phyloP scores from a whole-genome alignment of 2,329 filamentous ascomycete species.

The Scedosporium aurantiacum region DNA sequence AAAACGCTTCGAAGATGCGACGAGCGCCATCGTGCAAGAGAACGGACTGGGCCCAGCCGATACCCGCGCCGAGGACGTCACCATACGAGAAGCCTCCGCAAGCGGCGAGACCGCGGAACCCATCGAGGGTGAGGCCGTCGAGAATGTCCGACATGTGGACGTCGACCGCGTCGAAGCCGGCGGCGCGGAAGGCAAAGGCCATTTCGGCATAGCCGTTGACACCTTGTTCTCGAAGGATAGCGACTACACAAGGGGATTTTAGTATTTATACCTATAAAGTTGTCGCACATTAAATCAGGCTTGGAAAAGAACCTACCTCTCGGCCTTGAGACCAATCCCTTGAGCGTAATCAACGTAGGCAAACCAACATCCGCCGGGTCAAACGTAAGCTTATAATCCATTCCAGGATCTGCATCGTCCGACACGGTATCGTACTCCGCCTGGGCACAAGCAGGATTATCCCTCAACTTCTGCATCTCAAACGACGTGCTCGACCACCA shows the following conservation, averaged over 20 bases:
- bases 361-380: constrained; percentile 67
- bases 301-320: constrained; percentile 21
- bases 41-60: constrained; percentile 92
- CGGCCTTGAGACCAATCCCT: constrained; percentile 43
- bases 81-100: constrained; percentile 93
- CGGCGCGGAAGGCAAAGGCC: constrained; percentile 88
- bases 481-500: constrained; percentile 83
- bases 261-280: too few species aligned
- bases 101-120: constrained; percentile 82
- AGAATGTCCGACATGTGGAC: constrained; percentile 95
- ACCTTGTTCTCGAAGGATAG: constrained; percentile 89
- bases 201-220: constrained; percentile 96
- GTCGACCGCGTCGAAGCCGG: constrained; percentile 84
- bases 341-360: constrained; percentile 44
- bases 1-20: constrained; percentile 73
- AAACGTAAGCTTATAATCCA: constrained; percentile 75
- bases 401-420: constrained; percentile 68
- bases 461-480: constrained; percentile 80
- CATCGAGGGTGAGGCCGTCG: constrained; percentile 64
- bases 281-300: background rate
- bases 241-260: constrained; percentile 37
- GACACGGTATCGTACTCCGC: constrained; percentile 66
- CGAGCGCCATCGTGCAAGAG: constrained; percentile 70
- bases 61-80: constrained; percentile 75
- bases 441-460: constrained; percentile 80